These are phyloP conservation scores for Rubroboletus satanas DNA, from an alignment of 768 basidiomycete genomes.

Conservation along the genomic window DNA sequence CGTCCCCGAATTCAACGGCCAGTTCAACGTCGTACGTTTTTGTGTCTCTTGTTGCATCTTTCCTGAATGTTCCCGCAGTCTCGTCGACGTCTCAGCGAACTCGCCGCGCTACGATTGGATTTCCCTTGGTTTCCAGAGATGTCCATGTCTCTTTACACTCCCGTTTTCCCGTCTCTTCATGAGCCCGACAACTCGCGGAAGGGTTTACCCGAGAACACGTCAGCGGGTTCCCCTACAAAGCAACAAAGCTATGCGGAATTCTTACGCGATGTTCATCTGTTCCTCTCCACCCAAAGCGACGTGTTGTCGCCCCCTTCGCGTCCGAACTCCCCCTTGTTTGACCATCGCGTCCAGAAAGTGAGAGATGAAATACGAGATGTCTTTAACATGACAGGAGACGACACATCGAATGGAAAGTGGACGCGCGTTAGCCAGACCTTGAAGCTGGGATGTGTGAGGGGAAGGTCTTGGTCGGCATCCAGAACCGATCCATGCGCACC, in stretches of 20 bases:
- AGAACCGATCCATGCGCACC: conserved; percentile 18
- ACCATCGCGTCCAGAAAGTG: conserved; percentile 29
- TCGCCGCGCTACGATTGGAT: neutral
- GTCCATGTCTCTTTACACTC: conserved; percentile 33
- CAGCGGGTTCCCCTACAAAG: neutral
- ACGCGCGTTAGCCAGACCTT: conserved; percentile 37
- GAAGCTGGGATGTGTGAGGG: conserved; percentile 39
- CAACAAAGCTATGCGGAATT: conserved; percentile 24
- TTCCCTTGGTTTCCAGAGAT: neutral
- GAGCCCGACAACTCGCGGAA: conserved; percentile 6
- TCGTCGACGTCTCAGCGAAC: neutral
- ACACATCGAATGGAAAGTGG: conserved; percentile 48
- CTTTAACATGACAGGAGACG: conserved; percentile 33
- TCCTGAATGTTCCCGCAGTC: neutral
- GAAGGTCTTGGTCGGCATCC: conserved; percentile 28
- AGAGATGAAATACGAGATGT: conserved; percentile 35
- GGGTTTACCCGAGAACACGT: neutral
- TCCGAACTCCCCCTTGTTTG: conserved; percentile 30
- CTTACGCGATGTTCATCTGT: conserved; percentile 31
- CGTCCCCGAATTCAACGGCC: neutral
- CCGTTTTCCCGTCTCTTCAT: conserved; percentile 28
- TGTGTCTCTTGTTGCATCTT: neutral
- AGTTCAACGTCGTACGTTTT: conserved; percentile 5
- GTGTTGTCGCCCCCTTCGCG: conserved; percentile 35
- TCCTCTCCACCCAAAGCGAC: conserved; percentile 32